Evolutionary conservation across 805 yeast species (phyloP), one percentile per base, ranked within the genome.

Genomic region (Yamadazyma kitorensis): DNA sequence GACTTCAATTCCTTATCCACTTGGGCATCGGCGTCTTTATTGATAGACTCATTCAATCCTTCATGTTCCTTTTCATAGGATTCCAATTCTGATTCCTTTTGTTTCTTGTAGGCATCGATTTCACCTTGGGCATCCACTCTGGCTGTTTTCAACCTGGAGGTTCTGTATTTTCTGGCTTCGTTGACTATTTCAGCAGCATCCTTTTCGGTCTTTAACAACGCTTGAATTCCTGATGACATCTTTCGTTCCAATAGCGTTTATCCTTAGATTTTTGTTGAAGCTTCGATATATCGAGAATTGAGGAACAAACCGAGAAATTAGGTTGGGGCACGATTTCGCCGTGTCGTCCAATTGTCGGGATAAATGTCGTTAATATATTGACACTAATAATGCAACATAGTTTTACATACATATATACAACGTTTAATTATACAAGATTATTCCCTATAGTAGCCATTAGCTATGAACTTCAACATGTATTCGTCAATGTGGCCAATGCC

Each of bases 141-240:
- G 34, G 98, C 96, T 29, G 93, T 89, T 76, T 91, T 93, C 59
- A 93, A 74, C 47, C 88, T 84, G 48, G 78, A 82, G 26, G 93
- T 75, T 64, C 96, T 86, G 69, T 82, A 87, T 51, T 81, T 75
- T 72, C 98, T 86, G 16, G 98, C 97, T 57, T 84, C 83, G 52
- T 89, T 75, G 42, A 93, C 98, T 45, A 89, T 85, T 50, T 82
- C 89, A 51, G 95, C 97, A n/a, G 98, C 98, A 53, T 86, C 91
- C 66, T 85, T 87, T 70, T 93, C 98, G 43, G 98, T 95, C 73
- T 84, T 81, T 42, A 81, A 69, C 39, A 81, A 74, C 45, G 84
- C 78, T 69, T 81, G 85, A 52, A 81, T 80, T 49, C 86, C 87
- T 32, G 61, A 53, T 14, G 57, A 52, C 57, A 52, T 52, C n/a